Percentiles rank a stretch among this genome's conserved stretches.
These are phyloP conservation scores for Datisca glomerata DNA, from an alignment of 306 rosid species.

Conservation along the genomic window DNA sequence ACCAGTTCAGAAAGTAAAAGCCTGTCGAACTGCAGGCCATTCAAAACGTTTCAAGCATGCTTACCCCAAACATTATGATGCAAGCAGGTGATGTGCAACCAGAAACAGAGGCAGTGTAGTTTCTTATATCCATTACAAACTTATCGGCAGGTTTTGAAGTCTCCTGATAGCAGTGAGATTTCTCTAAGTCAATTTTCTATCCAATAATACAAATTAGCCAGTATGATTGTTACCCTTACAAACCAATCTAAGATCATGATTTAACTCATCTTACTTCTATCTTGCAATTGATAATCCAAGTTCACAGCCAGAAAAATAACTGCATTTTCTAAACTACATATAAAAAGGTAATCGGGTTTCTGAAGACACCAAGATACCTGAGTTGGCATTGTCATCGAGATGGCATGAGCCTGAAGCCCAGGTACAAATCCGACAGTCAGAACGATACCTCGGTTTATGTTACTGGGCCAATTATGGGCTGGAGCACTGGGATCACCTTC, in stretches of 20 bases:
- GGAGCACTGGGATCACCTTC: conserved; percentile 14
- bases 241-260: too few species aligned
- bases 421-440: conserved; percentile 61
- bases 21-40: background rate
- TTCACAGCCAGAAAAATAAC: too few species aligned
- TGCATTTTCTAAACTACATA: too few species aligned
- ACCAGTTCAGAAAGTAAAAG: background rate
- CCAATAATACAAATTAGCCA: background rate
- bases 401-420: conserved; percentile 52
- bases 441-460: conserved; percentile 37
- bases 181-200: background rate
- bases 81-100: conserved; percentile 24
- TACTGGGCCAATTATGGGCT: conserved; percentile 2
- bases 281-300: too few species aligned
- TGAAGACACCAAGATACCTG: too few species aligned
- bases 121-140: conserved; percentile 23
- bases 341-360: too few species aligned
- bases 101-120: conserved; percentile 27
- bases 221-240: too few species aligned
- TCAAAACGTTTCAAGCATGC: conserved; percentile 6
- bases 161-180: conserved; percentile 7
- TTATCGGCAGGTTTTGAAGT: conserved; percentile 8
- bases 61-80: conserved; percentile 48
- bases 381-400: conserved; percentile 26
- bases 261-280: too few species aligned